These are phyloP conservation scores for Suillus tomentosus DNA, from an alignment of 768 basidiomycete species.

Conservation along the genomic window DNA sequence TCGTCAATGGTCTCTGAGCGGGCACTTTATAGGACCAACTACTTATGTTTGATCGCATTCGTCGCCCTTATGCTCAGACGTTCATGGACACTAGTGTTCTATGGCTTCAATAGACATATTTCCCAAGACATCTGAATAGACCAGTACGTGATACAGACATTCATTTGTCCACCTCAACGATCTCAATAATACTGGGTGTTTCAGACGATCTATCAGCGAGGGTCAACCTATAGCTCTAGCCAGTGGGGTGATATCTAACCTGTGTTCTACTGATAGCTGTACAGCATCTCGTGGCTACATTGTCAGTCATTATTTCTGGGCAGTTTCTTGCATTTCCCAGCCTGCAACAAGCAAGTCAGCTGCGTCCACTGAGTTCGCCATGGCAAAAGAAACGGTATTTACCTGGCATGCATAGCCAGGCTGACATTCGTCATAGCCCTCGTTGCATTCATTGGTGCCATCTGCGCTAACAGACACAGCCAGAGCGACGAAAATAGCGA, in stretches of 20 bases:
- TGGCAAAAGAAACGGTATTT: background rate
- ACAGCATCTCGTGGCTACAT: background rate
- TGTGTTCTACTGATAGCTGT: background rate
- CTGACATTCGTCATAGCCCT: conserved; percentile 1
- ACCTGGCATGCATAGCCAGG: background rate
- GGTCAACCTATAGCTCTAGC: background rate
- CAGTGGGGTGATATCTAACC: background rate
- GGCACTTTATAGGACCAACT: conserved; percentile 82
- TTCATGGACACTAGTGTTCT: conserved; percentile 19
- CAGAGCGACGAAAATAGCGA: background rate
- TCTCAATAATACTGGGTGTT: background rate
- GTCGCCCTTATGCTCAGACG: conserved; percentile 14
- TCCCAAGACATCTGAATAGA: background rate
- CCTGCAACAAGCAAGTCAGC: background rate
- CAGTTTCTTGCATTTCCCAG: background rate
- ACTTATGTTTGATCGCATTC: conserved; percentile 8
- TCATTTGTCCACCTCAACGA: background rate
- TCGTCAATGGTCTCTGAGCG: conserved; percentile 93
- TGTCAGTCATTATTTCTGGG: too few relatives aligned
- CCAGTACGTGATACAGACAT: background rate
- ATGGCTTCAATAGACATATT: conserved; percentile 19
- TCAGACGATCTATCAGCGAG: background rate
- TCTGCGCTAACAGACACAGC: background rate
- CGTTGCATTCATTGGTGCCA: background rate
- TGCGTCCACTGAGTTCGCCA: background rate